Base-by-base conservation (phyloP, 2,329 filamentous ascomycete species). In the Cercospora sp. region DNA sequence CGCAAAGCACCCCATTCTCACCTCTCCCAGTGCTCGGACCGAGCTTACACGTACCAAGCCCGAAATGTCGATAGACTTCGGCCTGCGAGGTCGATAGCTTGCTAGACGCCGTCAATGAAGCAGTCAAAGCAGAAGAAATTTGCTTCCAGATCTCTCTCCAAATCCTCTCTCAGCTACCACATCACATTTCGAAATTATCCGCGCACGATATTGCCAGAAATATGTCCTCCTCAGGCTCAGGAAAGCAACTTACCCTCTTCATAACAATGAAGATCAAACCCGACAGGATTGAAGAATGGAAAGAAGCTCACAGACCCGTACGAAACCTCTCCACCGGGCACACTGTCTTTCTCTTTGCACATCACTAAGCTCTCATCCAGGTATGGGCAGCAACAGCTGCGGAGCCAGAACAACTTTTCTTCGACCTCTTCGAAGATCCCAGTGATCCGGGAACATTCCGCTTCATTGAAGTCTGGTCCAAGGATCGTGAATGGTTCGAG, bases 281-380 rank as follows among this genome's bases (percentile, higher is more conserved):
- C 12, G 51, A 69, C 48, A 59, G 30, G 10, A 69, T 73, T 48
- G 67, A 68, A 65, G 65, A 70, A 39, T 74, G 67, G 64, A 69
- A 70, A 66, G 65, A 53, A 30, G 72, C 70, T 31, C 72, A 74
- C 60, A 70, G 72, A 53, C 72, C 72, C 5, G 72, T 74, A 55
- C 70, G n/a, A n/a, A n/a, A n/a, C n/a, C n/a, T n/a, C n/a, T n/a
- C n/a, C n/a, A n/a, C n/a, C n/a, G n/a, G n/a, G n/a, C n/a, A n/a
- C n/a, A n/a, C n/a, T n/a, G n/a, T n/a, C n/a, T n/a, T n/a, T n/a
- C n/a, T n/a, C n/a, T n/a, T n/a, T n/a, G n/a, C n/a, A n/a, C n/a
- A n/a, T n/a, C n/a, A n/a, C n/a, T 6, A 28, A 23, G 10, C 33
- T n/a, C 10, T 30, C 10, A 20, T 16, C 8, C 57, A 65, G 57